phyloP scores from a whole-genome alignment of 495 filamentous ascomycete species.

The Aspergillus sparsus region DNA sequence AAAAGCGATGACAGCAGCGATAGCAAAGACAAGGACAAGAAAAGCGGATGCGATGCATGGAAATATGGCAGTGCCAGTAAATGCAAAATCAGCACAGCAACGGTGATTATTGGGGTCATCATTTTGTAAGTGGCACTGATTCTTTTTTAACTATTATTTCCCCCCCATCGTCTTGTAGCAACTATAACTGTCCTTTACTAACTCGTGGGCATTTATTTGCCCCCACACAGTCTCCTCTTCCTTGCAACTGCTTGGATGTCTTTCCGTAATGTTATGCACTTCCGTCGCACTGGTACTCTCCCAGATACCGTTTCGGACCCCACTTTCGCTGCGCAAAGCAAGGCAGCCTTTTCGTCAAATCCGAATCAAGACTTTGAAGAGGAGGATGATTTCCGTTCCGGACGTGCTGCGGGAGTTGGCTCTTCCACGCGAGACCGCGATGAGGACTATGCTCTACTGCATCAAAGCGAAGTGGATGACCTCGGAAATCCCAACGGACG shows the following conservation, averaged over 20 bases:
- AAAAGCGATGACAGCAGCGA: slow-evolving; percentile 27
- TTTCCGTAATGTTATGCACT: slow-evolving; percentile 75
- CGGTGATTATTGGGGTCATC: slow-evolving; percentile 75
- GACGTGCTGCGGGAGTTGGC: slow-evolving; percentile 36
- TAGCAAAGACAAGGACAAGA: slow-evolving; percentile 25
- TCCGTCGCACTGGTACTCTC: slow-evolving; percentile 71
- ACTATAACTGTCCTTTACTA: slow-evolving; percentile 16
- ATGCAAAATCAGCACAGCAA: slow-evolving; percentile 74
- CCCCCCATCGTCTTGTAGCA: background rate
- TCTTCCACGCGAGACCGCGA: slow-evolving; percentile 41
- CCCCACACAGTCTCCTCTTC: slow-evolving; percentile 66
- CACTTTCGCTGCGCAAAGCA: slow-evolving; percentile 50
- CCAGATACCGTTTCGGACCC: slow-evolving; percentile 63
- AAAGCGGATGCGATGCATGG: slow-evolving; percentile 52
- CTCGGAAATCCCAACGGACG: slow-evolving; percentile 38
- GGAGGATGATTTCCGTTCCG: slow-evolving; percentile 51
- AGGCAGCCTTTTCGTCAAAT: slow-evolving; percentile 54
- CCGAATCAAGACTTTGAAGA: slow-evolving; percentile 51
- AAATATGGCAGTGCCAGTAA: slow-evolving; percentile 54
- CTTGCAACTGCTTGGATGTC: slow-evolving; percentile 70
- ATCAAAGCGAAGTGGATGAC: slow-evolving; percentile 50
- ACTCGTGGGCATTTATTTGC: slow-evolving; percentile 2
- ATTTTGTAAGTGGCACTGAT: slow-evolving; percentile 64
- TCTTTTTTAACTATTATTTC: background rate
- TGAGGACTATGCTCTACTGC: slow-evolving; percentile 49